Evolutionary conservation across 2,329 filamentous ascomycete genomes (phyloP).

Genomic region (Fusarium chaquense): DNA sequence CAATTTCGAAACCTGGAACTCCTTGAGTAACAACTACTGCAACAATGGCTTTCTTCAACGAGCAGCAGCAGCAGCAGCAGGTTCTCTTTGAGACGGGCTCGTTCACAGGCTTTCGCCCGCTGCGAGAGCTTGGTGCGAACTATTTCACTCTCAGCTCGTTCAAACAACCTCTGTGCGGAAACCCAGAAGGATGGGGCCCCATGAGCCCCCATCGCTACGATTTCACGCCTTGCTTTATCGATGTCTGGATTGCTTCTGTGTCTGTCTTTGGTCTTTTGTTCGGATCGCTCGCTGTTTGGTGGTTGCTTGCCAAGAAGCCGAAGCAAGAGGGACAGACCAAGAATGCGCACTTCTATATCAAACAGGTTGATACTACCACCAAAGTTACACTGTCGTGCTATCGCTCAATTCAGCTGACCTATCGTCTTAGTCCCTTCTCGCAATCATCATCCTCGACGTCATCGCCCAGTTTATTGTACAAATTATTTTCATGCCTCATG

Average conservation of each 20-base stretch:
- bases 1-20: constrained; percentile 38
- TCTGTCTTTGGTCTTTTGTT: constrained; percentile 82
- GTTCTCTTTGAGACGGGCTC: constrained; percentile 69
- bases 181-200: constrained; percentile 95
- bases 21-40: constrained; percentile 16
- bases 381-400: background rate
- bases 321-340: constrained; percentile 73
- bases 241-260: constrained; percentile 85
- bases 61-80: constrained; percentile 64
- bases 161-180: constrained; percentile 83
- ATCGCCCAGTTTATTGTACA: constrained; percentile 81
- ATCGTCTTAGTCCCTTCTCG: constrained; percentile 66
- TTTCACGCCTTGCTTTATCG: constrained; percentile 97
- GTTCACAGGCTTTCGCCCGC: constrained; percentile 68
- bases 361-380: constrained; percentile 72
- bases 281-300: constrained; percentile 83
- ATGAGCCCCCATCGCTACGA: constrained; percentile 89
- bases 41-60: constrained; percentile 50
- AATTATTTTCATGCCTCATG: constrained; percentile 73
- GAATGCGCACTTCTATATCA: constrained; percentile 93
- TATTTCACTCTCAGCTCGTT: constrained; percentile 69
- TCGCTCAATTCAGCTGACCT: constrained; percentile 28
- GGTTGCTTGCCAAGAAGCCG: constrained; percentile 77
- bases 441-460: constrained; percentile 74
- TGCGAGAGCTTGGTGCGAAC: constrained; percentile 64